Percentiles rank a stretch among this genome's conserved stretches.
Evolutionary conservation across 495 filamentous ascomycete species (phyloP).

Genomic region (Aspergillus mulundensis): DNA sequence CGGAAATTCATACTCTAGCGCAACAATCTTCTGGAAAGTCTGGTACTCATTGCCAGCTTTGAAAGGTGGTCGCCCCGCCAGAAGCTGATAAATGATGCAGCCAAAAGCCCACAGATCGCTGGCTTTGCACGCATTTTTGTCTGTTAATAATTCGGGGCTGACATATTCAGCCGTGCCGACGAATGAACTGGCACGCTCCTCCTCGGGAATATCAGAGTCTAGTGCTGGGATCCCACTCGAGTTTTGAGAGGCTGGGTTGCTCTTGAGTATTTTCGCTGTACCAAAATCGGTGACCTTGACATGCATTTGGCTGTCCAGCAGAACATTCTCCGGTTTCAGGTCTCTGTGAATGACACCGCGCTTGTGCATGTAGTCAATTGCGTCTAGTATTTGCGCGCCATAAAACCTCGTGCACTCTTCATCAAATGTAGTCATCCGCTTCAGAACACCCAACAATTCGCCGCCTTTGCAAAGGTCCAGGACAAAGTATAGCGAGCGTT

Average conservation of each 20-base stretch:
- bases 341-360: slow-evolving; percentile 95
- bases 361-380: slow-evolving; percentile 97
- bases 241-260: slow-evolving; percentile 49
- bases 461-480: slow-evolving; percentile 90
- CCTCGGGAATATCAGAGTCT: slow-evolving; percentile 56
- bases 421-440: slow-evolving; percentile 91
- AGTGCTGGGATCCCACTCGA: slow-evolving; percentile 44
- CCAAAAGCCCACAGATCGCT: slow-evolving; percentile 99
- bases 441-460: slow-evolving; percentile 87
- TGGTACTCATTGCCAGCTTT: slow-evolving; percentile 96
- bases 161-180: slow-evolving; percentile 99
- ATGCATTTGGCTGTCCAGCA: slow-evolving; percentile 92
- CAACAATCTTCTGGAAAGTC: slow-evolving; percentile 98
- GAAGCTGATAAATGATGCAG: slow-evolving; percentile 97
- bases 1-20: slow-evolving; percentile 90
- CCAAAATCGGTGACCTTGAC: slow-evolving; percentile 99
- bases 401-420: slow-evolving; percentile 95
- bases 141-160: slow-evolving; percentile 88
- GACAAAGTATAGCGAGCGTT: slow-evolving; percentile 93
- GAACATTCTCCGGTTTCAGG: slow-evolving; percentile 94
- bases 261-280: slow-evolving; percentile 86
- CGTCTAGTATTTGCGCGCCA: slow-evolving; percentile 91
- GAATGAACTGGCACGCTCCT: slow-evolving; percentile 83
- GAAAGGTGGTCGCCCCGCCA: slow-evolving; percentile 92
- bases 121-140: slow-evolving; percentile 96